Base-by-base conservation (phyloP, 768 basidiomycete genomes). In the Lactifluus rugatus region DNA sequence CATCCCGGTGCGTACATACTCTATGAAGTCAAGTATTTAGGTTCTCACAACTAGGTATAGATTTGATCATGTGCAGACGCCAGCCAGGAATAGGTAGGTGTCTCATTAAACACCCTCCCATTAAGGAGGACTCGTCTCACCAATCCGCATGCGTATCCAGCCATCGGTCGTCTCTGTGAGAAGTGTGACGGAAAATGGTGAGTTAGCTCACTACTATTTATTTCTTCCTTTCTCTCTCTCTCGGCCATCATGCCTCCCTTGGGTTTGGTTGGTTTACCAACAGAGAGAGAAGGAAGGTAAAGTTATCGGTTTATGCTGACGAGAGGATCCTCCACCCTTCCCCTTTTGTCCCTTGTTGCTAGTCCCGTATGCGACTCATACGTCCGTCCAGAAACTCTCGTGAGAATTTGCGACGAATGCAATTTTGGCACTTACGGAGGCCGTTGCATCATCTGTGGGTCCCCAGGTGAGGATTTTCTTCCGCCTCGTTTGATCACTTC, bases 161-260 rank as follows among this genome's bases (percentile, higher is more conserved):
- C 96, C 48, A 96, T 98, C 66, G 96, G 96, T 42, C 89, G 96
- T 66, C 80, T 97, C 52, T 99, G 96, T 72, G 96, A 99, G 75
- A 97, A 97, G 72, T 97, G 94, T 68, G 96, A 99, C 70, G 96
- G 96, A 51, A 98, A 98, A 84, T 99, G 96, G 95, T 96, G 66
- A 60, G 85, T 39, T 37, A n/a, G n/a, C n/a, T n/a, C n/a, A n/a
- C n/a, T n/a, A n/a, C n/a, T n/a, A n/a, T 6, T 14, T 7, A 3
- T 16, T 9, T 26, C 17, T 4, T 31, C 14, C 3, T 23, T n/a
- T 13, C 25, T 26, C 19, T 10, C 9, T 21, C 6, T n/a, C 2
- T 6, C 4, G 8, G 1, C 11, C n/a, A 1, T 11, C 17, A 17
- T 36, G 28, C 6, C n/a, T 42, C 42, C 21, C 42, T 44, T 44